These are phyloP conservation scores for Wickerhamomyces silvicola DNA, from an alignment of 805 yeast species.

Conservation along the genomic window DNA sequence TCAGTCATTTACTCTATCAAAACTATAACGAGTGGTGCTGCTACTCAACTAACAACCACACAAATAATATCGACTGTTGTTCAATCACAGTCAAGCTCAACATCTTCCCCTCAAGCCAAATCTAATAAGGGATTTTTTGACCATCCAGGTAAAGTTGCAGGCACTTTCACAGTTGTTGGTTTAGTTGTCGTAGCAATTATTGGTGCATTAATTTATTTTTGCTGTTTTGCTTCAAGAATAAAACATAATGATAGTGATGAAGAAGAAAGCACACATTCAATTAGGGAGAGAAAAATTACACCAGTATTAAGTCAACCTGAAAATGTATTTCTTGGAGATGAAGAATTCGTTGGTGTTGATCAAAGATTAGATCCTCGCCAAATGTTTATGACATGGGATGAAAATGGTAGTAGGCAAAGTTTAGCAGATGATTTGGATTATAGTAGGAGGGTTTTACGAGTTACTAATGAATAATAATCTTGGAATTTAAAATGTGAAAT, in stretches of 20 bases:
- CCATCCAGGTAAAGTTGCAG: constrained; percentile 70
- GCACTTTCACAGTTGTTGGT: constrained; percentile 73
- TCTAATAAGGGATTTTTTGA: constrained; percentile 44
- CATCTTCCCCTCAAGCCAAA: constrained; percentile 10
- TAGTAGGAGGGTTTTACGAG: constrained; percentile 47
- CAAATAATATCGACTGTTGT: constrained; percentile 21
- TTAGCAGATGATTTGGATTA: constrained; percentile 54
- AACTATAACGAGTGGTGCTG: constrained; percentile 29
- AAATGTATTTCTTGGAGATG: constrained; percentile 9
- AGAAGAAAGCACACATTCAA: constrained; percentile 6
- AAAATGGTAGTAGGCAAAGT: constrained; percentile 38
- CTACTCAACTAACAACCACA: constrained; percentile 21
- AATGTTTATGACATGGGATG: constrained; percentile 43
- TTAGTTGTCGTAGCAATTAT: constrained; percentile 45
- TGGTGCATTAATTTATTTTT: constrained; percentile 37
- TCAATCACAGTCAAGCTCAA: constrained; percentile 14
- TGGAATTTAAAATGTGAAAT: too few relatives aligned
- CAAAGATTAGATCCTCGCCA: constrained; percentile 55
- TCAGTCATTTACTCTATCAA: constrained; percentile 29
- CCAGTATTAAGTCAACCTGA: constrained; percentile 2
- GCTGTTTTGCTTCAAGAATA: constrained; percentile 26
- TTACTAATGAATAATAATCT: constrained; percentile 40
- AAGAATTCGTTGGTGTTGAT: constrained; percentile 30
- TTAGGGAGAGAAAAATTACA: too few relatives aligned
- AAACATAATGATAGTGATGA: constrained; percentile 10